phyloP scores from a whole-genome alignment of 257 asterid genomes.

The Solanum dulcamara region DNA sequence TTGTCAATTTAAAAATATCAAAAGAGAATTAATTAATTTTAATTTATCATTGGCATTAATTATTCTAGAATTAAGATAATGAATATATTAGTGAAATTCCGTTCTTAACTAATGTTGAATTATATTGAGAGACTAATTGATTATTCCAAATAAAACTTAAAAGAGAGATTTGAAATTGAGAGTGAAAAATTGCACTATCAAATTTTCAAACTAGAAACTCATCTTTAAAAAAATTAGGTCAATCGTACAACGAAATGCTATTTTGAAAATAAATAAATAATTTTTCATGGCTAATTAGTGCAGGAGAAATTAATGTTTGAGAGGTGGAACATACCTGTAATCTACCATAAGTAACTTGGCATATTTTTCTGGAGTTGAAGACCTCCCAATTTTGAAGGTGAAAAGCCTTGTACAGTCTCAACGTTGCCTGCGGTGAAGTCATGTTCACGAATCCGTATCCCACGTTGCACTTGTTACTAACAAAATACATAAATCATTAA shows the following conservation, averaged over 20 bases:
- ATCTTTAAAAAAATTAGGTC: background rate
- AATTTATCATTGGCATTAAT: no score
- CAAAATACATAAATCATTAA: background rate
- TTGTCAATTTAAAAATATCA: no score
- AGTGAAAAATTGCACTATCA: background rate
- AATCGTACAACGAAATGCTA: background rate
- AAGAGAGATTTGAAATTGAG: background rate
- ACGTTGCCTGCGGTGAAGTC: slow-evolving; percentile 96
- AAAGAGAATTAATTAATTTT: no score
- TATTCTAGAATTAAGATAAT: no score
- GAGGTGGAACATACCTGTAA: slow-evolving; percentile 42
- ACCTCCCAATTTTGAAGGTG: slow-evolving; percentile 93
- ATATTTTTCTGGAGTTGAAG: slow-evolving; percentile 89
- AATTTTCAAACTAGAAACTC: background rate
- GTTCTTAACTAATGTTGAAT: no score
- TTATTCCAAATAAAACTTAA: no score
- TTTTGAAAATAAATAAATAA: background rate
- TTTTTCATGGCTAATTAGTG: background rate
- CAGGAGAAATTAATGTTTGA: background rate
- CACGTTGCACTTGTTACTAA: slow-evolving; percentile 85
- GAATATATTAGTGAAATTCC: no score
- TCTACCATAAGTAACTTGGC: slow-evolving; percentile 91
- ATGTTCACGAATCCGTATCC: slow-evolving; percentile 98
- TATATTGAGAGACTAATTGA: background rate
- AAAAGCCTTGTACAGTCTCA: slow-evolving; percentile 82